Evolutionary conservation across 768 basidiomycete species (phyloP).

Genomic region (Paxillus involutus): DNA sequence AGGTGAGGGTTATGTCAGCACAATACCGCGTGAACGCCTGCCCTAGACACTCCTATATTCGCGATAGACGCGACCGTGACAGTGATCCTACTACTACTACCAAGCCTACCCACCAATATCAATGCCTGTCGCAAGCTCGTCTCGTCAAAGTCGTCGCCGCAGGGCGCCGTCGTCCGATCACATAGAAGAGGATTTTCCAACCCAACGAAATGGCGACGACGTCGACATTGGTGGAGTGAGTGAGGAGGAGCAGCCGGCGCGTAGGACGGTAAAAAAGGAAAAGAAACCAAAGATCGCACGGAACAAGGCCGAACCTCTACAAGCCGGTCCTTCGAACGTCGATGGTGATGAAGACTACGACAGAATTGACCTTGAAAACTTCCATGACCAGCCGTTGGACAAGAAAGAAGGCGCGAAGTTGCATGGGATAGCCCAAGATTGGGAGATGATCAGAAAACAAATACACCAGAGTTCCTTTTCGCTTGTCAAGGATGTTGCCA

Average conservation of each 20-base stretch:
- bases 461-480: slow-evolving; percentile 44
- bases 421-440: slow-evolving; percentile 59
- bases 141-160: slow-evolving; percentile 41
- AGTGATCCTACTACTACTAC: neutral
- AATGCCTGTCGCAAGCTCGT: slow-evolving; percentile 35
- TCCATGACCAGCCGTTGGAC: slow-evolving; percentile 66
- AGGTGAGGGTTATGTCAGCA: slow-evolving; percentile 12
- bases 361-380: slow-evolving; percentile 59
- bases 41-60: slow-evolving; percentile 26
- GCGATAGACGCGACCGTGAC: slow-evolving; percentile 16
- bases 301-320: slow-evolving; percentile 11
- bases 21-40: slow-evolving; percentile 24
- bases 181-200: slow-evolving; percentile 54
- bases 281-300: slow-evolving; percentile 29
- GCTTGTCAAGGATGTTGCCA: slow-evolving; percentile 52
- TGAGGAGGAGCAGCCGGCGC: slow-evolving; percentile 40
- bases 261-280: slow-evolving; percentile 32
- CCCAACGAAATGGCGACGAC: slow-evolving; percentile 41
- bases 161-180: slow-evolving; percentile 52
- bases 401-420: slow-evolving; percentile 52
- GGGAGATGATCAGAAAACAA: slow-evolving; percentile 53
- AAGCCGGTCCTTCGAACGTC: slow-evolving; percentile 24
- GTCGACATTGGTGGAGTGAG: slow-evolving; percentile 34
- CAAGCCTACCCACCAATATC: neutral
- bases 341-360: slow-evolving; percentile 47